Conservation (phyloP, 768 basidiomycete genomes). For the Filobasidium wieringae region DNA sequence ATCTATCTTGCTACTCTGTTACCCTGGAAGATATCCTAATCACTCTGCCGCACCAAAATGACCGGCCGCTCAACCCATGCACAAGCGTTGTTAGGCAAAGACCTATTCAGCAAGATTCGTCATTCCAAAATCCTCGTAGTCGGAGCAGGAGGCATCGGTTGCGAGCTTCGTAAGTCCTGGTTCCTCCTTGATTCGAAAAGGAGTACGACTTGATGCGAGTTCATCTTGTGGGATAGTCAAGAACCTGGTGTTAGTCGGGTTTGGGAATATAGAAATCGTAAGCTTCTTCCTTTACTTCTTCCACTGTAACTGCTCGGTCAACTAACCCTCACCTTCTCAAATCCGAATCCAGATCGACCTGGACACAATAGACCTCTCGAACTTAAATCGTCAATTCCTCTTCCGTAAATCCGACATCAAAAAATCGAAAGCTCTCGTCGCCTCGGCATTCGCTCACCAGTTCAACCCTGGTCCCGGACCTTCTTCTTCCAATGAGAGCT, state of each 20-base stretch:
- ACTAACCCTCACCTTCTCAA: not conserved
- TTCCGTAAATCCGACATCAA: slow-evolving; percentile 96
- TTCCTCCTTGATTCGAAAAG: too few relatives aligned
- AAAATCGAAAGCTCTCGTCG: slow-evolving; percentile 82
- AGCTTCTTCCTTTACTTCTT: slow-evolving; percentile 15
- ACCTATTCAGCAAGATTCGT: slow-evolving; percentile 46
- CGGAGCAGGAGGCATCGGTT: slow-evolving; percentile 94
- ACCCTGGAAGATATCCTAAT: too few relatives aligned
- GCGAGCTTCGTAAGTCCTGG: slow-evolving; percentile 75
- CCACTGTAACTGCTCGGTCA: not conserved
- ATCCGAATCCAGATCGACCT: slow-evolving; percentile 57
- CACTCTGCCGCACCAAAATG: too few relatives aligned
- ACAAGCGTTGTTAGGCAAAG: slow-evolving; percentile 64
- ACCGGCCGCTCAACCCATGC: slow-evolving; percentile 45
- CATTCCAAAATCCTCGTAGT: slow-evolving; percentile 57
- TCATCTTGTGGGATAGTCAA: slow-evolving; percentile 53
- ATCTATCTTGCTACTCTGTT: too few relatives aligned
- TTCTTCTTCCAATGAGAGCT: not conserved
- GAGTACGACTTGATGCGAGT: too few relatives aligned
- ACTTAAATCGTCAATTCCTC: slow-evolving; percentile 90
- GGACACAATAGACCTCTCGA: slow-evolving; percentile 96
- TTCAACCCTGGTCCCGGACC: slow-evolving; percentile 31
- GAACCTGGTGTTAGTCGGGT: slow-evolving; percentile 85
- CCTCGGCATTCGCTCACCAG: slow-evolving; percentile 34
- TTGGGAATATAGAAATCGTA: slow-evolving; percentile 71